Evolutionary conservation across 2,329 filamentous ascomycete genomes (phyloP).

Genomic region (Aspergillus glaucus): DNA sequence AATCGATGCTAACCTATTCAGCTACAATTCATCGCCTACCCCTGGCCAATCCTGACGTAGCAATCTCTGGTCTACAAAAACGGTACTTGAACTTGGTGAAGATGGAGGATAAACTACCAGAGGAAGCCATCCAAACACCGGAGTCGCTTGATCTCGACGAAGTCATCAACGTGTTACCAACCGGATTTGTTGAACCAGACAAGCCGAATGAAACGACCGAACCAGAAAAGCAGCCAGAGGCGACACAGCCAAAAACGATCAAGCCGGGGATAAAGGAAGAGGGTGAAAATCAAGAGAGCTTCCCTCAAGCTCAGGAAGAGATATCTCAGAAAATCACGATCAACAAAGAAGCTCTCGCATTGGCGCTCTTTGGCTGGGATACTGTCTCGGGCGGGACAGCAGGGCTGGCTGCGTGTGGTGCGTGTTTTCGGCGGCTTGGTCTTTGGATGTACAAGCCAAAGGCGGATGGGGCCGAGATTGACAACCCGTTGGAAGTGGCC

Average conservation of each 20-base stretch:
- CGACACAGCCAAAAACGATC: background rate
- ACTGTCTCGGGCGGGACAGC: slow-evolving; percentile 39
- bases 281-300: slow-evolving; percentile 1
- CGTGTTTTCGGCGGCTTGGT: slow-evolving; percentile 81
- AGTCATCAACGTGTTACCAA: slow-evolving; percentile 24
- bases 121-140: slow-evolving; percentile 24
- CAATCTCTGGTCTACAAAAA: slow-evolving; percentile 52
- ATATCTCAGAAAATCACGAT: slow-evolving; percentile 22
- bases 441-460: slow-evolving; percentile 90
- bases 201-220: slow-evolving; percentile 10
- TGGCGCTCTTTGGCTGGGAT: slow-evolving; percentile 72
- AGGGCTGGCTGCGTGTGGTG: slow-evolving; percentile 71
- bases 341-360: slow-evolving; percentile 58
- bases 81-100: slow-evolving; percentile 55
- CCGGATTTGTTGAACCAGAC: slow-evolving; percentile 14
- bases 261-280: background rate
- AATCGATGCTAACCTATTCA: slow-evolving; percentile 19
- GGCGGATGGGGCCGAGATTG: slow-evolving; percentile 45
- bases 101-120: slow-evolving; percentile 33
- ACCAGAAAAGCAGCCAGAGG: slow-evolving; percentile 5
- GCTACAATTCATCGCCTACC: slow-evolving; percentile 61
- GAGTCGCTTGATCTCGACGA: slow-evolving; percentile 27
- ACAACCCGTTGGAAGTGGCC: slow-evolving; percentile 57
- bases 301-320: slow-evolving; percentile 7
- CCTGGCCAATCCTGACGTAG: slow-evolving; percentile 55